Conservation (phyloP, 2,329 filamentous ascomycete species). For the Talaromyces piceae region DNA sequence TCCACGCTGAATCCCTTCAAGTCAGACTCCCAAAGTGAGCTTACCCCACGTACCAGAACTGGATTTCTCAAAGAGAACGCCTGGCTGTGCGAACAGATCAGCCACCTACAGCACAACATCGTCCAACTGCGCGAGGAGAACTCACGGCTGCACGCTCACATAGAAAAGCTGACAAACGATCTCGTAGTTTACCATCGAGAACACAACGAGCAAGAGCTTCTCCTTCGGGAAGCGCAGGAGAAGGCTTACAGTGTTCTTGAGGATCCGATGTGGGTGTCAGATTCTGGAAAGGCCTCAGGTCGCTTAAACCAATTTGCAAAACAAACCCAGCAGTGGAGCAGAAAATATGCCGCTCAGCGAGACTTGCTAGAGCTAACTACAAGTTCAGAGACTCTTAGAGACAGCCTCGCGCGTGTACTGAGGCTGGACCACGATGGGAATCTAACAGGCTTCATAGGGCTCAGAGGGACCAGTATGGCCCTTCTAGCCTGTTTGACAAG, state of each 20-base stretch:
- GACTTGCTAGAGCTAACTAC: not conserved
- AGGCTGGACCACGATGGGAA: not conserved
- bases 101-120: not conserved
- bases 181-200: not conserved
- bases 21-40: not conserved
- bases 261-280: not conserved
- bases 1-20: not conserved
- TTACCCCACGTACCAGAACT: not conserved
- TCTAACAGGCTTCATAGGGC: not conserved
- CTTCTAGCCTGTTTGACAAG: not conserved
- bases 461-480: not conserved
- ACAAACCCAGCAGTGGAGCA: not conserved
- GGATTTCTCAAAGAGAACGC: not conserved
- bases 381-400: not conserved
- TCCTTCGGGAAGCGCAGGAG: not conserved
- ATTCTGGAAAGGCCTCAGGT: not conserved
- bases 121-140: not conserved
- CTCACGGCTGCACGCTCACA: not conserved
- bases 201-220: not conserved
- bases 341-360: not conserved
- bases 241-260: not conserved
- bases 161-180: not conserved
- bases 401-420: not conserved
- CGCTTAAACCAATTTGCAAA: not conserved
- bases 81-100: not conserved